A percentile compares a stretch with the other conserved stretches of the same genome.
phyloP scores from a whole-genome alignment of 495 filamentous ascomycete species.

The Neurospora sp. region DNA sequence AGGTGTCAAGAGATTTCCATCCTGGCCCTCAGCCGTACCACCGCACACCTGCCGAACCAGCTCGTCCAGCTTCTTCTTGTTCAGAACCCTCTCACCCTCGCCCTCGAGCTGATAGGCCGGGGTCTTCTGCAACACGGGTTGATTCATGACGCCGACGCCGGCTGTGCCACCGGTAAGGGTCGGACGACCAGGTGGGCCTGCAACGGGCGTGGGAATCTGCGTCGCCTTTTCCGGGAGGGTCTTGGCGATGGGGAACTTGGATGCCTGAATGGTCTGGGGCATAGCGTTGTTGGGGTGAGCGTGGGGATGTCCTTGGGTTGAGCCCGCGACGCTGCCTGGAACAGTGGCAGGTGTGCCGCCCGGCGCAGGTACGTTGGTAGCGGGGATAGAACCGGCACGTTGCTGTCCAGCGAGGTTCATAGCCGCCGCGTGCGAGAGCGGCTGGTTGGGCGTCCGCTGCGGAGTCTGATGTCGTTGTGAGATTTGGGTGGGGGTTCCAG shows the following conservation, averaged over 20 bases:
- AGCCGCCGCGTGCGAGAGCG: slow-evolving; percentile 37
- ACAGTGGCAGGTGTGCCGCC: slow-evolving; percentile 15
- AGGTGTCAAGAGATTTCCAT: slow-evolving; percentile 61
- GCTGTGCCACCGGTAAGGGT: slow-evolving; percentile 66
- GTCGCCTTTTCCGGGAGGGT: slow-evolving; percentile 52
- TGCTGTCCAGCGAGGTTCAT: slow-evolving; percentile 35
- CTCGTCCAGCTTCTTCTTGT: slow-evolving; percentile 94
- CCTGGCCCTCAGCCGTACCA: slow-evolving; percentile 57
- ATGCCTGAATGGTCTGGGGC: slow-evolving; percentile 31
- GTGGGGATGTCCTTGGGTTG: slow-evolving; percentile 42
- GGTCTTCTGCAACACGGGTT: slow-evolving; percentile 73
- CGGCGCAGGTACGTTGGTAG: slow-evolving; percentile 21
- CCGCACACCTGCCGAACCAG: slow-evolving; percentile 89
- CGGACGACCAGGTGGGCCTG: slow-evolving; percentile 46
- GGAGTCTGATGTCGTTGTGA: slow-evolving; percentile 37
- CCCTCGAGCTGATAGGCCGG: slow-evolving; percentile 77
- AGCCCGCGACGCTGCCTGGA: slow-evolving; percentile 21
- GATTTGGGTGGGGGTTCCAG: slow-evolving; percentile 34
- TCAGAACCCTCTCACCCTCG: slow-evolving; percentile 79
- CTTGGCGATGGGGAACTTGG: slow-evolving; percentile 70
- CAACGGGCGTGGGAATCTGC: slow-evolving; percentile 58
- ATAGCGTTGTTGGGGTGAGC: slow-evolving; percentile 27
- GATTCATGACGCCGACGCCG: slow-evolving; percentile 63
- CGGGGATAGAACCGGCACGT: slow-evolving; percentile 24
- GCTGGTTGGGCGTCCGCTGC: slow-evolving; percentile 30